Base-by-base conservation (phyloP, 495 filamentous ascomycete species). In the Trichoderma virens region DNA sequence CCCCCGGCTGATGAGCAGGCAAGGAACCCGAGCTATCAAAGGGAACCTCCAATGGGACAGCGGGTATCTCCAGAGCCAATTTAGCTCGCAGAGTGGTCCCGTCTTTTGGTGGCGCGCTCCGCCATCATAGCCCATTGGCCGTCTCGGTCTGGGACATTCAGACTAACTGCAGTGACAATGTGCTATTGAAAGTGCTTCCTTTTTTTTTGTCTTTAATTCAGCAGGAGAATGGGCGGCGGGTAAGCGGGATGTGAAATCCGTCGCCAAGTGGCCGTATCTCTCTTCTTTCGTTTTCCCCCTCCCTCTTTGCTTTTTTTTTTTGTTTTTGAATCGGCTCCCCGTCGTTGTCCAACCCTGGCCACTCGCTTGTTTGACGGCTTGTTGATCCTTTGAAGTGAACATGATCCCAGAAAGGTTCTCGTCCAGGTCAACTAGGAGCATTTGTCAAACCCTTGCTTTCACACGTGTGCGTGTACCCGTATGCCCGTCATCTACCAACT, bases 41-140 rank as follows among this genome's bases (percentile, higher is more conserved):
- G 51, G 51, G 23, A 1, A 30, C 51, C 51, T 56, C 51, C 51
- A 56, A 56, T 56, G 51, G 25, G 23, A 56, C 51, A 18, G 51
- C 51, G 51, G 51, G 27, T 56, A 56, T 56, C 51, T 56, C 27
- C 51, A 56, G 51, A 28, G 51, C 51, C 27, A 56, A 56, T 27
- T 30, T 56, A 56, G 51, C 51, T 27, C n/a, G 43, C 43, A 47
- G 43, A 20, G 43, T 47, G 51, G 23, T n/a, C 51, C 51, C 51
- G 51, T 28, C 9, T 30, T 16, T 30, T 16, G 51, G 51, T 56
- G 51, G 51, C 51, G 51, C 25, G 3, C 7, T 56, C 51, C 51
- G 51, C 51, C 23, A 28, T 30, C 4, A 18, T 14, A 14, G 51
- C 23, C 51, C 51, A 56, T 56, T 56, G 51, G 51, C 27, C 51